Evolutionary conservation across 495 filamentous ascomycete genomes (phyloP), one percentile per base, ranked within the genome.

Genomic region (Podospora tetraspora): DNA sequence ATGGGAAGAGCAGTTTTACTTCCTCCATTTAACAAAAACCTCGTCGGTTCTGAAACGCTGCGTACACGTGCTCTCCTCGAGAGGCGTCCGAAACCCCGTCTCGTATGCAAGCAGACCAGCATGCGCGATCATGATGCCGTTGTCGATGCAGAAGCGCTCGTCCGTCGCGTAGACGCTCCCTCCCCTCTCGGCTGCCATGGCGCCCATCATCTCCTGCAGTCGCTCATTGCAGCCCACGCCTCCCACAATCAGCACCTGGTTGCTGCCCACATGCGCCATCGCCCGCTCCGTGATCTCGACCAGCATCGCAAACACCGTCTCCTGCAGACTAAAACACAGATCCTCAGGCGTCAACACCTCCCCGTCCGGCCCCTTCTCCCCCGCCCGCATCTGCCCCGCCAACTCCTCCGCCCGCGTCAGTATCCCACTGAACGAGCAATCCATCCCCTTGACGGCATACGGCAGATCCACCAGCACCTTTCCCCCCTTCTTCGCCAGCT

Each of bases 81-180:
- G 73, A 3, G 83, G 80, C 19, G 92, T 97, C 61, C 77, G 80
- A 75, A 92, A 91, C 7, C 95, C 95, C 0, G 87, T 91, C 78
- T 85, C 81, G 74, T 90, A 96, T 9, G 92, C 93, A 69, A 97
- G 75, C 72, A 99, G 79, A 27, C 95, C 95, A 11, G 95, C 95
- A 81, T 99, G 95, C 13, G 95, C 95, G 81, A 99, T 99, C 95
- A 99, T 99, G 68, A 99, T 97, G 58, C 95, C 96, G 75, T 99
- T 99, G 80, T 99, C 96, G 70, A 99, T 99, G 74, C 95, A 98
- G 79, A 96, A 98, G 59, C 95, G 86, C 80, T 98, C 93, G 78
- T 98, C 94, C 1, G 94, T 99, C 10, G 94, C 94, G 81, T 90
- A 97, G 22, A 97, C 91, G 77, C 86, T 92, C 0, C 95, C 95